These are phyloP conservation scores for Fragosphaeria purpurea DNA, from an alignment of 2,329 filamentous ascomycete species.

Conservation along the genomic window DNA sequence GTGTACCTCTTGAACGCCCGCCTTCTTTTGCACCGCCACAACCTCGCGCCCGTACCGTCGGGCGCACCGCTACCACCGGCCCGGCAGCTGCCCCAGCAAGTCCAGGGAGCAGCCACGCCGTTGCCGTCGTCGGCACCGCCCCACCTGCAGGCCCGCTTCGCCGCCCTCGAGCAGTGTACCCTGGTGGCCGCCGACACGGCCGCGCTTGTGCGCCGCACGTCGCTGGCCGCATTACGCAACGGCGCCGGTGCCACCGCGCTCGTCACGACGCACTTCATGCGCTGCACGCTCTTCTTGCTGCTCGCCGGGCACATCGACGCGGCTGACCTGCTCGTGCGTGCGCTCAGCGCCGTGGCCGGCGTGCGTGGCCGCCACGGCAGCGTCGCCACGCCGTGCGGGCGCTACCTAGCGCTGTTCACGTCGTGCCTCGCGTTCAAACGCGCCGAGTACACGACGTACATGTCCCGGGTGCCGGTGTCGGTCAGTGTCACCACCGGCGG, in stretches of 20 bases:
- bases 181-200: constrained; percentile 69
- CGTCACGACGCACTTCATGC: constrained; percentile 76
- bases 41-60: constrained; percentile 51
- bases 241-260: constrained; percentile 55
- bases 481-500: constrained; percentile 3
- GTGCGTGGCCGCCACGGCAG: constrained; percentile 57
- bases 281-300: constrained; percentile 71
- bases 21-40: constrained; percentile 81
- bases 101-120: neutral
- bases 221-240: constrained; percentile 39
- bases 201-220: constrained; percentile 57
- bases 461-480: constrained; percentile 18
- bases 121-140: neutral
- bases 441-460: constrained; percentile 22
- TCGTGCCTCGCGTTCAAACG: constrained; percentile 51
- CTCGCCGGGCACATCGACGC: constrained; percentile 63
- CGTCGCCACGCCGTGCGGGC: constrained; percentile 54
- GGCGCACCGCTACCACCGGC: neutral
- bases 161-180: constrained; percentile 70
- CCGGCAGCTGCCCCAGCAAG: neutral
- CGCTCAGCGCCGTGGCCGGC: constrained; percentile 55
- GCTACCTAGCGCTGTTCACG: constrained; percentile 74
- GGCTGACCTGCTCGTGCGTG: constrained; percentile 63
- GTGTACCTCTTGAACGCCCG: constrained; percentile 72
- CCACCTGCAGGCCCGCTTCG: constrained; percentile 43